phyloP scores from a whole-genome alignment of 495 filamentous ascomycete genomes.

The Xylaria curta region DNA sequence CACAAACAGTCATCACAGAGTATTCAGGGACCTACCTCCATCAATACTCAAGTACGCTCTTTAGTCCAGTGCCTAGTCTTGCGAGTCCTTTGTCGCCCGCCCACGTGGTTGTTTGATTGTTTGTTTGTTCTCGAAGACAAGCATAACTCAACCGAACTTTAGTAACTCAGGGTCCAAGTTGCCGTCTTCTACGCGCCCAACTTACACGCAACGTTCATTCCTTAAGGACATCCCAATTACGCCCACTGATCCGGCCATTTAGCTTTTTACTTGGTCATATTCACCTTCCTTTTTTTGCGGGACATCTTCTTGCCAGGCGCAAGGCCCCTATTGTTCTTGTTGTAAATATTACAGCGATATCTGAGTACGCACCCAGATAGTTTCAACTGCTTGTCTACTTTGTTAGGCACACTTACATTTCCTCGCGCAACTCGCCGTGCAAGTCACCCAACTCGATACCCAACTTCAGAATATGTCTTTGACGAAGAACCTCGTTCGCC shows the following conservation, averaged over 20 bases:
- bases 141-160: background rate
- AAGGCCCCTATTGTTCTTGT: constrained; percentile 19
- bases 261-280: background rate
- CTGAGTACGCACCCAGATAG: background rate
- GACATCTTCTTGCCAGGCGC: constrained; percentile 37
- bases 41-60: background rate
- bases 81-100: constrained; percentile 18
- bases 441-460: background rate
- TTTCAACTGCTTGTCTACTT: constrained; percentile 8
- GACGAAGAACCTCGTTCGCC: constrained; percentile 26
- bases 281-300: constrained; percentile 27
- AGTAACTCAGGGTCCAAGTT: background rate
- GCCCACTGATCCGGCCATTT: background rate
- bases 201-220: constrained; percentile 6
- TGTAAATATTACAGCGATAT: constrained; percentile 7
- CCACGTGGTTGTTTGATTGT: background rate
- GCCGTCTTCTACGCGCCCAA: constrained; percentile 10
- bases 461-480: constrained; percentile 30
- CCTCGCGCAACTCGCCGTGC: background rate
- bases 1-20: constrained; percentile 1
- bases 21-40: background rate
- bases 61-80: constrained; percentile 1
- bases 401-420: constrained; percentile 1
- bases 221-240: constrained; percentile 7
- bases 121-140: constrained; percentile 19